phyloP scores from a whole-genome alignment of 495 filamentous ascomycete species.

The Talaromyces ruber region DNA sequence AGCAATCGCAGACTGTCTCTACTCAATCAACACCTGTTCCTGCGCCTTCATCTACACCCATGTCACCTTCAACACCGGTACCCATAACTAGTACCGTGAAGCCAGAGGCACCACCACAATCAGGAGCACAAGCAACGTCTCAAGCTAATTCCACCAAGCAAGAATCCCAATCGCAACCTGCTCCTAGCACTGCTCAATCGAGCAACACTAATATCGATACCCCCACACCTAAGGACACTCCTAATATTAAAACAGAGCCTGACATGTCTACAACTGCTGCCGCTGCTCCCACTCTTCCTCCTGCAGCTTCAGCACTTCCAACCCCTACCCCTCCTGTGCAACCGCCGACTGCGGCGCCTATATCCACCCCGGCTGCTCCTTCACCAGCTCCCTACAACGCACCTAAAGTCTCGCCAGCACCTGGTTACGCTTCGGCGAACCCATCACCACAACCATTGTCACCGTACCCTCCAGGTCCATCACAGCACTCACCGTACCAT shows the following conservation, averaged over 20 bases:
- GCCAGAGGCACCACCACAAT: constrained; percentile 12
- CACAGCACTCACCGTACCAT: constrained; percentile 21
- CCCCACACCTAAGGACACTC: constrained; percentile 11
- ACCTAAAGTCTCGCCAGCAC: constrained; percentile 10
- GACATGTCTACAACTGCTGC: constrained; percentile 13
- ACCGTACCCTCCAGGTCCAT: constrained; percentile 15
- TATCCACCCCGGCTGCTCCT: constrained; percentile 6
- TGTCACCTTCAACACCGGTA: constrained; percentile 6
- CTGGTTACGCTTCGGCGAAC: constrained; percentile 9
- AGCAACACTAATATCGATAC: constrained; percentile 13
- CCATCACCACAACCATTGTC: constrained; percentile 10
- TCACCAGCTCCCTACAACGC: constrained; percentile 1
- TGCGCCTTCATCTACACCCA: constrained; percentile 15
- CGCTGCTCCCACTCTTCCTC: constrained; percentile 16
- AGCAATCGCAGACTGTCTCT: constrained; percentile 9
- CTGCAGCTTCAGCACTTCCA: not conserved
- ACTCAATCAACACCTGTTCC: constrained; percentile 2
- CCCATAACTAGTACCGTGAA: not conserved
- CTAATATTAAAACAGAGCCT: constrained; percentile 29
- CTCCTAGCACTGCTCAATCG: constrained; percentile 5
- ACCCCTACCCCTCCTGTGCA: constrained; percentile 5
- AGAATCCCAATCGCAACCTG: constrained; percentile 18
- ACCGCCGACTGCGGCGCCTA: not conserved
- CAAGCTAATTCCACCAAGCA: constrained; percentile 20
- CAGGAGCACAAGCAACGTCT: constrained; percentile 16